Evolutionary conservation across 2,329 filamentous ascomycete genomes (phyloP).

Genomic region (Calonectria pseudoreteaudii): DNA sequence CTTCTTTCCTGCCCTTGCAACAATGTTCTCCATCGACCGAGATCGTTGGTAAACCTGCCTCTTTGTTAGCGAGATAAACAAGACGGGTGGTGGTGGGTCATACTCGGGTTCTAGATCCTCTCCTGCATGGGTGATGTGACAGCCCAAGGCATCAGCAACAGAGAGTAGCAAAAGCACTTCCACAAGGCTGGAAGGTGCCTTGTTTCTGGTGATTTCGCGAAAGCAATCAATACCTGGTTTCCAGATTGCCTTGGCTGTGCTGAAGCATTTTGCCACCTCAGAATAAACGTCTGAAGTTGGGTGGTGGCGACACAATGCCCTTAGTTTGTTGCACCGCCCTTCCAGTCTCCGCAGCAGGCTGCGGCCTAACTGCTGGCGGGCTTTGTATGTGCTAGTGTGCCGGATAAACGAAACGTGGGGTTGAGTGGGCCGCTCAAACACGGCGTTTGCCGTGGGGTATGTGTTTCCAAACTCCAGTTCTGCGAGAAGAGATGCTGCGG

Average conservation of each 20-base stretch:
- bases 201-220: conserved; percentile 31
- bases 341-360: conserved; percentile 26
- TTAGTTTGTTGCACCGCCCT: conserved; percentile 21
- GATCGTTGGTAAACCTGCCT: conserved; percentile 41
- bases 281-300: not conserved
- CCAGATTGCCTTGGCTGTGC: conserved; percentile 13
- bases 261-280: conserved; percentile 21
- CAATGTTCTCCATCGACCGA: conserved; percentile 41
- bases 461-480: not conserved
- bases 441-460: not conserved
- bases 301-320: conserved; percentile 8
- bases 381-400: conserved; percentile 23
- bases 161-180: conserved; percentile 32
- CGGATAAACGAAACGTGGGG: conserved; percentile 7
- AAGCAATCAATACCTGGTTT: conserved; percentile 29
- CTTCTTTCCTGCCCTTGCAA: conserved; percentile 27
- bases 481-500: not conserved
- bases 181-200: conserved; percentile 19
- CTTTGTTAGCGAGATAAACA: conserved; percentile 8
- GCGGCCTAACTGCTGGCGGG: conserved; percentile 22
- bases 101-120: conserved; percentile 26
- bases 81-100: not conserved
- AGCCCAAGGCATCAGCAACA: conserved; percentile 37
- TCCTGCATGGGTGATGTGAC: conserved; percentile 17
- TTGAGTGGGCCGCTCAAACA: not conserved